Percentiles rank a stretch among this genome's conserved stretches.
Conservation (phyloP, 1,139 yeast genomes). For the Dujonia santamariae region DNA sequence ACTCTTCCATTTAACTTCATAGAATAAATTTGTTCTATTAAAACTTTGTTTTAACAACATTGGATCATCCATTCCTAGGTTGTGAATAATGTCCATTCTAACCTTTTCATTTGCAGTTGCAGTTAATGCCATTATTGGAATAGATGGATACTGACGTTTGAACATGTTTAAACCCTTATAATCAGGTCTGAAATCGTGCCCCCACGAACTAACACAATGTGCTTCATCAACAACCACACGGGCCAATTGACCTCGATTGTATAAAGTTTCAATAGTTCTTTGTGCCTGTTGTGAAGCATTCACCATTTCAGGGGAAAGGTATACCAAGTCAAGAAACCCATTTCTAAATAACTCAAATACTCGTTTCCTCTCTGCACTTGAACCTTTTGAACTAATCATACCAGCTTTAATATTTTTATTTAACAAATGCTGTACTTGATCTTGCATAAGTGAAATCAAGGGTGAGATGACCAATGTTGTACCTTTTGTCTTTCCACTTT, state of each 20-base stretch:
- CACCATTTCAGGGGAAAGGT: constrained; percentile 94
- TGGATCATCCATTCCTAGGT: constrained; percentile 54
- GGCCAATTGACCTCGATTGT: constrained; percentile 59
- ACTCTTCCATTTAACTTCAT: constrained; percentile 69
- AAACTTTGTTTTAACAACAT: constrained; percentile 72
- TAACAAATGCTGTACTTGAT: constrained; percentile 82
- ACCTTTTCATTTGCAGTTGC: constrained; percentile 97
- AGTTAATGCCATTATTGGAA: constrained; percentile 94
- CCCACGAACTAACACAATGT: constrained; percentile 99
- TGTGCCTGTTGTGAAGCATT: constrained; percentile 72
- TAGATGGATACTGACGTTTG: constrained; percentile 67
- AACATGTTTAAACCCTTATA: constrained; percentile 78
- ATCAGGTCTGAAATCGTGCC: constrained; percentile 97
- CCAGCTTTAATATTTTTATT: constrained; percentile 73
- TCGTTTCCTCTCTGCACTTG: constrained; percentile 59
- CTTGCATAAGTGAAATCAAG: constrained; percentile 93
- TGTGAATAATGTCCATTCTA: constrained; percentile 77
- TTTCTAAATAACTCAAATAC: constrained; percentile 60
- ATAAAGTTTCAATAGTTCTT: constrained; percentile 56
- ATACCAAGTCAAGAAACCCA: constrained; percentile 73
- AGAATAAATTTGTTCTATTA: constrained; percentile 81
- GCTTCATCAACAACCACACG: constrained; percentile 96
- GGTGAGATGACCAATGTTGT: constrained; percentile 94
- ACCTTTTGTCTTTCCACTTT: constrained; percentile 71
- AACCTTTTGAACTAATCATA: constrained; percentile 80